A percentile compares a stretch with the other conserved stretches of the same genome.
Conservation (phyloP, 805 yeast species). For the Candida takata region DNA sequence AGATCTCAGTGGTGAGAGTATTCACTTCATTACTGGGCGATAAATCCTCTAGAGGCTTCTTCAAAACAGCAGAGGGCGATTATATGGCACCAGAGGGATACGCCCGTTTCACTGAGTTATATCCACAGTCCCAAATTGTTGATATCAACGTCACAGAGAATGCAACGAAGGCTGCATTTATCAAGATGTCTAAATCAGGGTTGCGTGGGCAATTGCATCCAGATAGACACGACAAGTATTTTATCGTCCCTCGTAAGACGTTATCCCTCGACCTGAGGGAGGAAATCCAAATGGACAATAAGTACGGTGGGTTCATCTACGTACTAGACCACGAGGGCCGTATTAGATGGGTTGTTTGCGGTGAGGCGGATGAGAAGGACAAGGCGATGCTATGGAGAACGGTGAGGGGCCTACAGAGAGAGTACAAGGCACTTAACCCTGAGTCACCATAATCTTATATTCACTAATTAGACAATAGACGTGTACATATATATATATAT, state of each 20-base stretch:
- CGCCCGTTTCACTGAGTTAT: slow-evolving; percentile 30
- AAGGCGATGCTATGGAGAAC: slow-evolving; percentile 55
- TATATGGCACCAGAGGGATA: slow-evolving; percentile 37
- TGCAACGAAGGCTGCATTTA: slow-evolving; percentile 57
- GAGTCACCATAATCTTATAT: too few relatives aligned
- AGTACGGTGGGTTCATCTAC: slow-evolving; percentile 77
- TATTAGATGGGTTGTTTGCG: slow-evolving; percentile 90
- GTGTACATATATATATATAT: too few relatives aligned
- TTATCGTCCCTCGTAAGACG: slow-evolving; percentile 55
- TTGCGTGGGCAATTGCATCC: slow-evolving; percentile 39
- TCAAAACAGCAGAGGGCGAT: slow-evolving; percentile 37
- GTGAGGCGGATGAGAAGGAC: slow-evolving; percentile 68
- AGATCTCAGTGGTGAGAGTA: slow-evolving; percentile 57
- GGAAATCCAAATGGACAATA: slow-evolving; percentile 58
- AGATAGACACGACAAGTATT: slow-evolving; percentile 49
- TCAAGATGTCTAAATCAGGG: slow-evolving; percentile 42
- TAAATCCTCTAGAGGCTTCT: slow-evolving; percentile 54
- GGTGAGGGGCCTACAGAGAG: slow-evolving; percentile 52
- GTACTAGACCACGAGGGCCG: slow-evolving; percentile 66
- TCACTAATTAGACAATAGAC: too few relatives aligned
- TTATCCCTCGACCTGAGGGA: slow-evolving; percentile 52
- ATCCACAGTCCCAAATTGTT: slow-evolving; percentile 59
- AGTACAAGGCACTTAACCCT: slow-evolving; percentile 23
- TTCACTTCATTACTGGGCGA: slow-evolving; percentile 68
- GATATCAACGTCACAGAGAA: slow-evolving; percentile 75